phyloP scores from a whole-genome alignment of 192 early-diverging fungal genomes.

The Mortierella claussenii region DNA sequence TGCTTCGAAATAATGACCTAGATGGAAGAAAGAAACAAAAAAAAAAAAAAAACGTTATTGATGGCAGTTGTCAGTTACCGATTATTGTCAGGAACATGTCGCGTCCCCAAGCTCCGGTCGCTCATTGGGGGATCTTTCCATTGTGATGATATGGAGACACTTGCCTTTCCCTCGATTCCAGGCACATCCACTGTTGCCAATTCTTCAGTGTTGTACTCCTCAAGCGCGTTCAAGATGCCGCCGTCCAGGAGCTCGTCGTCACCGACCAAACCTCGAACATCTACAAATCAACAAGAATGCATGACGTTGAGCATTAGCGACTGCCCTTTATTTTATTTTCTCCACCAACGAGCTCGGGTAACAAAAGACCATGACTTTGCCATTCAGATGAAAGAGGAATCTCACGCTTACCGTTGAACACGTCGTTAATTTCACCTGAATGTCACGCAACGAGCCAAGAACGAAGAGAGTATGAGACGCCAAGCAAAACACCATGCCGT shows the following conservation, averaged over 20 bases:
- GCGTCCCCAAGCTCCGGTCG: too few species aligned
- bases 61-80: too few species aligned
- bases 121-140: too few species aligned
- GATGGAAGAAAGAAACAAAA: not conserved
- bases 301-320: too few species aligned
- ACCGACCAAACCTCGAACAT: conserved; percentile 86
- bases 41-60: not conserved
- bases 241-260: conserved; percentile 80
- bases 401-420: conserved; percentile 92
- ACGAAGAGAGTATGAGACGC: not conserved
- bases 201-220: conserved; percentile 88
- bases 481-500: too few species aligned
- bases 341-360: too few species aligned
- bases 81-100: too few species aligned
- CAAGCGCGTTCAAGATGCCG: conserved; percentile 74
- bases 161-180: conserved; percentile 67
- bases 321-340: too few species aligned
- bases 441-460: not conserved
- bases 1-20: conserved; percentile 84
- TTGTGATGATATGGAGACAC: too few species aligned
- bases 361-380: too few species aligned
- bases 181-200: conserved; percentile 79
- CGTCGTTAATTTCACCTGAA: conserved; percentile 87
- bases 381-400: too few species aligned
- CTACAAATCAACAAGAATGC: conserved; percentile 58